Evolutionary conservation across 2,329 filamentous ascomycete genomes (phyloP), one percentile per base, ranked within the genome.

Genomic region (Blumeria graminis): DNA sequence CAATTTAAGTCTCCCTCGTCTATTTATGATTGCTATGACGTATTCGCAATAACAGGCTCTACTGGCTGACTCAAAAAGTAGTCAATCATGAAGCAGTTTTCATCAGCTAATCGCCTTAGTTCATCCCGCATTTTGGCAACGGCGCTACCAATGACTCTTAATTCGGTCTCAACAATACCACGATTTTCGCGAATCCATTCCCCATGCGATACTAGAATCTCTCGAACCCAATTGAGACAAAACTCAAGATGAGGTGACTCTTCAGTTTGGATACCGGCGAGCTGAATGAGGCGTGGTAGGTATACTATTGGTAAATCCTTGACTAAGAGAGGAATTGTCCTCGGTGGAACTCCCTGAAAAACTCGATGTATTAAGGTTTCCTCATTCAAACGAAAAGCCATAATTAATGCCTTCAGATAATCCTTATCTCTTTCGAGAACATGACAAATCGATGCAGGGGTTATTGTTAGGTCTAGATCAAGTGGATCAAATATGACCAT

Each of bases 311-410:
- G 92, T 39, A 95, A 71, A 35, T 84, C 79, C 55, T 79, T 80
- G 28, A 94, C 85, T 0, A 94, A 81, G 8, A 94, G 77, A 0
- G 77, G 66, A 51, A 96, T 84, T 61, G 90, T 83, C 1, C 73
- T 69, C 45, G 82, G 74, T 0, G 92, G 89, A 28, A 90, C 82
- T 1, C 79, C 77, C 69, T 93, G 83, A 70, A 94, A 96, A 16
- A 95, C 86, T 56, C 81, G 80, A 63, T 84, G 84, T 59, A 95
- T 80, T 51, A 98, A 74, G 22, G 81, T 78, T 4, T 80, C 76
- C 68, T 94, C 86, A 70, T 94, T 95, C 58, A 98, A 80, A 6
- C 93, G 84, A 75, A 98, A 98, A 1, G 89, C 84, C 92, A 98
- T 98, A 60, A 95, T 81, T 6, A 98, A 73, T 0, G 92, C 90